Evolutionary conservation across 1,284 basidiomycete species (phyloP).

Genomic region (Cystobasidiaceae sp.): DNA sequence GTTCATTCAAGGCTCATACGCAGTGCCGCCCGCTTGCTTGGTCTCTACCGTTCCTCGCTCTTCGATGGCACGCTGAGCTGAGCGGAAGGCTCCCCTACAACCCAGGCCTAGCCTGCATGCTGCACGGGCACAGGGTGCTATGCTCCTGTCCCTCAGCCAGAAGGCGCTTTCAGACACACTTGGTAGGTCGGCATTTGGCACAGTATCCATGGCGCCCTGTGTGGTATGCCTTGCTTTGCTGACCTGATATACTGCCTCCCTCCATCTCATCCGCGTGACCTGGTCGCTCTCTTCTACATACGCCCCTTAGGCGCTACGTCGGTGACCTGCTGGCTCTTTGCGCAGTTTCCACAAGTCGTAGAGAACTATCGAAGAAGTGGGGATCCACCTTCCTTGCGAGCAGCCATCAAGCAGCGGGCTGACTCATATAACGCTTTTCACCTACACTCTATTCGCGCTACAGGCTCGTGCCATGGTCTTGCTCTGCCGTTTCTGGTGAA

Average conservation of each 20-base stretch:
- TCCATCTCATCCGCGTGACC: no score
- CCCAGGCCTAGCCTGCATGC: no score
- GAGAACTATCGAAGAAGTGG: constrained; percentile 56
- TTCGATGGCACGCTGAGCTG: no score
- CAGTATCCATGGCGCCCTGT: no score
- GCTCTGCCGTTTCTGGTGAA: constrained; percentile 82
- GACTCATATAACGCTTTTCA: background rate
- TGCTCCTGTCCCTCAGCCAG: background rate
- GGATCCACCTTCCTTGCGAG: background rate
- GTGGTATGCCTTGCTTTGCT: no score
- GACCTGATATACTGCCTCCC: no score
- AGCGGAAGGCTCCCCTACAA: no score
- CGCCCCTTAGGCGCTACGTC: constrained; percentile 49
- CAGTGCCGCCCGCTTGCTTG: no score
- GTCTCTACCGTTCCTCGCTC: no score
- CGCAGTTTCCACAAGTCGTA: constrained; percentile 82
- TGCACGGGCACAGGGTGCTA: background rate
- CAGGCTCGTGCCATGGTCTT: constrained; percentile 75
- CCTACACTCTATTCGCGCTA: constrained; percentile 38
- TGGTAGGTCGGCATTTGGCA: background rate
- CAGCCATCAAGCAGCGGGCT: background rate
- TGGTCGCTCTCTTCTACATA: background rate
- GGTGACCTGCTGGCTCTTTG: constrained; percentile 81
- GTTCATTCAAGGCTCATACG: no score
- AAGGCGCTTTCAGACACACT: background rate